phyloP scores from a whole-genome alignment of 176 grass and related monocot genomes.

The Zea mays region DNA sequence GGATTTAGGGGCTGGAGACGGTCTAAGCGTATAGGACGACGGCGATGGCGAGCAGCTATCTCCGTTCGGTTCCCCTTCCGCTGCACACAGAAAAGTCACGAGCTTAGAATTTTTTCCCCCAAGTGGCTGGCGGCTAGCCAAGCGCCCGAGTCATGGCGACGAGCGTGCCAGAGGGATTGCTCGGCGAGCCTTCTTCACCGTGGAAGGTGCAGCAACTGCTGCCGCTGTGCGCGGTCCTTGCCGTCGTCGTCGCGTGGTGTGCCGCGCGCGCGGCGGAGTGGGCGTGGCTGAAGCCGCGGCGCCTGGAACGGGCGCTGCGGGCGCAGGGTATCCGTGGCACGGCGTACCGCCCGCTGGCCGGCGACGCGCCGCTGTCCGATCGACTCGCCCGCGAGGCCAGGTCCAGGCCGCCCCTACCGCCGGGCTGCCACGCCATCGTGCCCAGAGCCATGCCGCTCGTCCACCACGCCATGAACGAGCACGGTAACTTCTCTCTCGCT shows the following conservation, averaged over 20 bases:
- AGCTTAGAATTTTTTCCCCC: too few species aligned
- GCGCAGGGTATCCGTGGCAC: too few species aligned
- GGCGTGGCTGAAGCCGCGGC: slow-evolving; percentile 44
- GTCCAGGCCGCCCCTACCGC: not conserved
- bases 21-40: too few species aligned
- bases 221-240: not conserved
- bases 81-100: too few species aligned
- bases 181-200: not conserved
- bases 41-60: too few species aligned
- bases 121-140: too few species aligned
- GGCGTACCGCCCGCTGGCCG: too few species aligned
- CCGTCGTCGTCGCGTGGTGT: slow-evolving; percentile 28
- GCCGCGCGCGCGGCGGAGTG: slow-evolving; percentile 29
- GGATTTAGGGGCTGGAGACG: too few species aligned
- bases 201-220: not conserved
- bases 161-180: not conserved
- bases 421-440: slow-evolving; percentile 36
- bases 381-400: too few species aligned
- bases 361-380: too few species aligned
- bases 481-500: not conserved
- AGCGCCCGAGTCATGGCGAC: not conserved
- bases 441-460: slow-evolving; percentile 31
- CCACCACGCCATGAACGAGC: slow-evolving; percentile 37
- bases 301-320: not conserved
- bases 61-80: too few species aligned